Conservation (phyloP, 257 asterid species). For the Solanum sparsipilum region DNA sequence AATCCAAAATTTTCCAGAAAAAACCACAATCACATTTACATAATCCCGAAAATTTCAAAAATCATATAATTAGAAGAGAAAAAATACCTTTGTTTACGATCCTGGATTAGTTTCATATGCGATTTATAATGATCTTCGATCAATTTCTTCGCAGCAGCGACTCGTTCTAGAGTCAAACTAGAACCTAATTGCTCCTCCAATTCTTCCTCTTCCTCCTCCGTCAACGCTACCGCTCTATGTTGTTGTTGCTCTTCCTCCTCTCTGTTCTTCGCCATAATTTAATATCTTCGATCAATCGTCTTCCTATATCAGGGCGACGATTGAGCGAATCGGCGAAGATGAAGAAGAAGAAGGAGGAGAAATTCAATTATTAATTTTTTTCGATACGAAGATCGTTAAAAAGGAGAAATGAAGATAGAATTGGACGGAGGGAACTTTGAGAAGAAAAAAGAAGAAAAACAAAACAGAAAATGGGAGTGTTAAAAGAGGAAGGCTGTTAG, state of each 20-base stretch:
- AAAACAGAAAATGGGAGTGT: not conserved
- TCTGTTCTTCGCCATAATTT: constrained; percentile 1
- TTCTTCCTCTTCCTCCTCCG: constrained; percentile 21
- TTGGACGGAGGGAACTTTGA: constrained; percentile 1
- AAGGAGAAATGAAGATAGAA: not conserved
- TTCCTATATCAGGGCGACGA: not conserved
- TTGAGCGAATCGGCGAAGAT: not conserved
- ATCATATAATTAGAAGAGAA: not conserved
- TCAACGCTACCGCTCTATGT: constrained; percentile 1
- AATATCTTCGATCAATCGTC: not conserved
- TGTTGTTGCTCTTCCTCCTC: constrained; percentile 9
- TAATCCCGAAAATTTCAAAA: not conserved
- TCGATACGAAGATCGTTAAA: not conserved
- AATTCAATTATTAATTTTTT: not conserved
- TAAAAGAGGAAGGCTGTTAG: not conserved
- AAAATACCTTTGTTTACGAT: constrained; percentile 25
- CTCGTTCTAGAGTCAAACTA: constrained; percentile 58
- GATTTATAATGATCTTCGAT: constrained; percentile 70
- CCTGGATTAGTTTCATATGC: constrained; percentile 54
- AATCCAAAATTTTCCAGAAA: not conserved
- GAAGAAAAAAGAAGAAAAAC: not conserved
- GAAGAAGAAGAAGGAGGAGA: not conserved
- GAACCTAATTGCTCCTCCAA: constrained; percentile 41
- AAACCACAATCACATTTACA: not conserved
- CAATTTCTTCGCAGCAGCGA: constrained; percentile 72